Percentiles rank a stretch among this genome's conserved stretches.
phyloP scores from a whole-genome alignment of 108 stramenopile genomes.

The Nitzschia palea region DNA sequence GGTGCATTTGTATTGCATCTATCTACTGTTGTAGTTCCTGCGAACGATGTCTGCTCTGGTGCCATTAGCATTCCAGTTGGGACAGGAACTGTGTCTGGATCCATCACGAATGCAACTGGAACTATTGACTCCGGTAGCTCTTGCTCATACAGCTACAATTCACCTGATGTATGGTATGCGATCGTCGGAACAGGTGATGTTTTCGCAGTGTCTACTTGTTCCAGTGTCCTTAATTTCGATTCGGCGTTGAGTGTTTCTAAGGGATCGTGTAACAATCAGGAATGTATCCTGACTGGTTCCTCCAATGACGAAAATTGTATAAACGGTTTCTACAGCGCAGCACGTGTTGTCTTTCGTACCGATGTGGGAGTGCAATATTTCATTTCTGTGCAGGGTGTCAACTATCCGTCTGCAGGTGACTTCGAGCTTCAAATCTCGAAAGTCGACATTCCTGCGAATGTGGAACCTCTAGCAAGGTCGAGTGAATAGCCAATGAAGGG shows the following conservation, averaged over 20 bases:
- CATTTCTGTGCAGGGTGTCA: background rate
- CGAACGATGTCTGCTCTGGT: constrained; percentile 8
- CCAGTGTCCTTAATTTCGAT: constrained; percentile 2
- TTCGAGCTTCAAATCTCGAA: constrained; percentile 6
- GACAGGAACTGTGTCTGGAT: background rate
- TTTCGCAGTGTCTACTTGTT: constrained; percentile 3
- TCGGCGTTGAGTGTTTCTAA: background rate
- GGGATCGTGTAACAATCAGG: constrained; percentile 2
- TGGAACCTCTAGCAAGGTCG: no score
- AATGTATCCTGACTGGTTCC: background rate
- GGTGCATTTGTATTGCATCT: constrained; percentile 16
- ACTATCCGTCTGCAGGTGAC: background rate
- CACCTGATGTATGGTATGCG: constrained; percentile 7
- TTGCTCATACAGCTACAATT: background rate
- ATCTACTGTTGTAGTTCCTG: background rate
- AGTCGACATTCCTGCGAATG: constrained; percentile 3
- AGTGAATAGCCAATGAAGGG: no score
- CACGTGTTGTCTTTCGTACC: constrained; percentile 5
- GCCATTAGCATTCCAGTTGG: background rate
- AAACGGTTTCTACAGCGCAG: background rate
- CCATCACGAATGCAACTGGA: background rate
- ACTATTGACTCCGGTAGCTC: background rate
- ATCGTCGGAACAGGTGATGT: background rate
- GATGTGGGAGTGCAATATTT: background rate
- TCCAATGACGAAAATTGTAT: constrained; percentile 3